Evolutionary conservation across 345 rosid species (phyloP).

Genomic region (Ailanthus altissimus): DNA sequence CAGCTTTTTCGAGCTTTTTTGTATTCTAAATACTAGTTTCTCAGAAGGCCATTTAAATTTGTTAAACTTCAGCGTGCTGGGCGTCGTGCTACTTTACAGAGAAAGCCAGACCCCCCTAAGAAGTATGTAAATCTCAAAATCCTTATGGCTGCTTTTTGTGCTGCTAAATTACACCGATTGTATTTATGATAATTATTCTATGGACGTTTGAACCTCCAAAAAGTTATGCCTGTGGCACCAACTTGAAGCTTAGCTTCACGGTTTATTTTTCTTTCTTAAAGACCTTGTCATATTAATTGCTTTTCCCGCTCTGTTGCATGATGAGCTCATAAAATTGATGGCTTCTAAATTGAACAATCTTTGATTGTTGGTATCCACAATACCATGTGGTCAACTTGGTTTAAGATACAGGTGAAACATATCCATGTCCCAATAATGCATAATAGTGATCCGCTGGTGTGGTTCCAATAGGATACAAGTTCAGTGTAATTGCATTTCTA

Average conservation of each 20-base stretch:
- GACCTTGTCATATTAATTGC: not conserved
- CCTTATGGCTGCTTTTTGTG: not conserved
- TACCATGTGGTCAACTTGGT: too few species aligned
- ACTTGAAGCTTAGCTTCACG: not conserved
- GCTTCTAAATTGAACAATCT: not conserved
- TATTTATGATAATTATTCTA: conserved; percentile 1
- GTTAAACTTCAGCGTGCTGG: conserved; percentile 46
- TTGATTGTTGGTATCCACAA: not conserved
- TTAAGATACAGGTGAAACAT: not conserved
- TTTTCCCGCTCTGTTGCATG: not conserved
- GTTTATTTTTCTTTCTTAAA: not conserved
- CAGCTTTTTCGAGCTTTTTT: not conserved
- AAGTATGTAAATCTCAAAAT: conserved; percentile 43
- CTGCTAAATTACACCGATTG: not conserved
- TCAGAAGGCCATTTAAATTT: conserved; percentile 17
- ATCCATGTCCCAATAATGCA: not conserved
- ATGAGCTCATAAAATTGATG: not conserved
- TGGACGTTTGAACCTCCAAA: not conserved
- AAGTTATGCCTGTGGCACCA: not conserved
- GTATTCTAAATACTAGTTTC: not conserved
- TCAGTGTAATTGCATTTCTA: not conserved
- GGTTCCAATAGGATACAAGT: not conserved
- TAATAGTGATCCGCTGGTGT: not conserved
- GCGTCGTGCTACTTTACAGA: conserved; percentile 28
- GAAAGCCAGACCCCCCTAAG: conserved; percentile 36